Base-by-base conservation (phyloP, 2,329 filamentous ascomycete genomes). In the Fusarium burgessii region DNA sequence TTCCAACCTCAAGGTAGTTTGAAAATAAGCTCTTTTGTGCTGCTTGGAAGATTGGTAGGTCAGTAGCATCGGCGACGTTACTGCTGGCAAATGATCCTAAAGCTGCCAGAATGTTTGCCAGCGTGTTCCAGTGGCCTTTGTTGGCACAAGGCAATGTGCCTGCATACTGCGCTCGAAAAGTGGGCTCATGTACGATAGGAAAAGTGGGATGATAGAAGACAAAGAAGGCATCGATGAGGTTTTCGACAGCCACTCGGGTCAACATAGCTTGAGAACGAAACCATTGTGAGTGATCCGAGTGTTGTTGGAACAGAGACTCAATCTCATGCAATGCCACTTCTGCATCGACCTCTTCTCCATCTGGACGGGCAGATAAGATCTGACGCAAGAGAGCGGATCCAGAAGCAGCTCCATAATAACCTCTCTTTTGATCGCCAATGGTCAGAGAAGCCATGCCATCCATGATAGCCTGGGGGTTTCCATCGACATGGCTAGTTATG, bases 221-320 rank as follows among this genome's bases (percentile, higher is more conserved):
- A 7, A 71, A 71, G 18, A 60, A 71, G 0, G 54, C 58, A 6
- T 71, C 68, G 35, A 71, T 68, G 10, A 69, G 65, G 7, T 68
- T 68, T 23, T 68, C 65, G 0, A 68, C 68, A 0, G 63, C 68
- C 9, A 71, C 68, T 25, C 67, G n/a, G 14, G 67, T 70, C 3
- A 70, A 15, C 67, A 70, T 70, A 2, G 67, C 61, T n/a, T 70
- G 67, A 17, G 67, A 66, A 15, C 66, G 67, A 11, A 70, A 70
- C 67, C 67, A 70, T 35, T 66, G 67, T 0, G 67, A 70, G 0
- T 70, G 67, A n/a, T 70, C 66, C 0, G 67, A 66, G n/a, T 70
- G 67, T 3, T 70, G 67, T 15, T 70, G 67, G 2, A 70, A 70
- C 0, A 70, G 32, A 43, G 67, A 69, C 18, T 70, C 67, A 6